These are phyloP conservation scores for Chalciporus sphaerocephalus DNA, from an alignment of 768 basidiomycete species.

Conservation along the genomic window DNA sequence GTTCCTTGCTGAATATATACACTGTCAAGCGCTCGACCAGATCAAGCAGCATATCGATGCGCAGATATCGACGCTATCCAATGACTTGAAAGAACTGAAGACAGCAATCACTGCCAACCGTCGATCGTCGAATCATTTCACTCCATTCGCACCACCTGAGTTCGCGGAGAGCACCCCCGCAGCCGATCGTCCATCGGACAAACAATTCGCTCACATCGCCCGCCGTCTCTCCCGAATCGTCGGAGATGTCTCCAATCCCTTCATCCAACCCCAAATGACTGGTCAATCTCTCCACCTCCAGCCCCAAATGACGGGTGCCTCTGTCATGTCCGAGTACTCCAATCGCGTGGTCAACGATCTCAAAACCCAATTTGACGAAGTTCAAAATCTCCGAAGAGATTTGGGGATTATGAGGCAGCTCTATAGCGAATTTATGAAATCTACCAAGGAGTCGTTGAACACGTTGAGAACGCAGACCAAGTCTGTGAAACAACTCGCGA, in stretches of 20 bases:
- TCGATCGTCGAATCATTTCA: constrained; percentile 46
- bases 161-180: constrained; percentile 64
- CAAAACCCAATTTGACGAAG: constrained; percentile 90
- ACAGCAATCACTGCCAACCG: constrained; percentile 53
- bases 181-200: constrained; percentile 65
- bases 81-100: constrained; percentile 88
- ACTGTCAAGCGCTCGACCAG: constrained; percentile 80
- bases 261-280: constrained; percentile 58
- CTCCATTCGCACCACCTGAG: constrained; percentile 49
- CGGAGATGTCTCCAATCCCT: constrained; percentile 35
- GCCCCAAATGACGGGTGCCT: constrained; percentile 73
- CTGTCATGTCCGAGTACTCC: constrained; percentile 67
- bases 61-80: constrained; percentile 79
- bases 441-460: constrained; percentile 82
- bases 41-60: constrained; percentile 97
- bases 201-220: constrained; percentile 68
- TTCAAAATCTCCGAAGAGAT: constrained; percentile 90
- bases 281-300: constrained; percentile 56
- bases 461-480: constrained; percentile 79
- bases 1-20: constrained; percentile 6
- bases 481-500: constrained; percentile 83
- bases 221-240: constrained; percentile 71
- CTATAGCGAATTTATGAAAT: constrained; percentile 89
- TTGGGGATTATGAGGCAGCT: constrained; percentile 91
- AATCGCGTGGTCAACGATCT: constrained; percentile 74